Conservation (phyloP, 352 stramenopile species). For the Globisporangium viniferum region DNA sequence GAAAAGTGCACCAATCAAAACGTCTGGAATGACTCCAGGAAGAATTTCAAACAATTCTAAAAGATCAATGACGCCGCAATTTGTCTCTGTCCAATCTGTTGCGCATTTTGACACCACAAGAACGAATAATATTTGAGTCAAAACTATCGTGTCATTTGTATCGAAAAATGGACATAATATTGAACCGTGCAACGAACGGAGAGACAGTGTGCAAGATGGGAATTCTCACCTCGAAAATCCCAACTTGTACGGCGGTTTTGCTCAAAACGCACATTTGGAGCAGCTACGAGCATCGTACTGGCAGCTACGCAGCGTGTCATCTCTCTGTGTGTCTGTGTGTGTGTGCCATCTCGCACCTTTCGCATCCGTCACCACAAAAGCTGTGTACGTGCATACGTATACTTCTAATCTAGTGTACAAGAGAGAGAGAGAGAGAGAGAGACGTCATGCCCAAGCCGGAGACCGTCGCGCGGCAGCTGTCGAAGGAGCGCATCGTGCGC, state of each 20-base stretch:
- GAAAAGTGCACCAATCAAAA: background rate
- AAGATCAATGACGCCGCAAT: background rate
- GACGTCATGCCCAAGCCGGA: conserved; percentile 17
- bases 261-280: background rate
- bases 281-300: background rate
- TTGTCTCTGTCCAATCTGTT: too few relatives aligned
- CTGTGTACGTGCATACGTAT: background rate
- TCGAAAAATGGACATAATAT: background rate
- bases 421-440: background rate
- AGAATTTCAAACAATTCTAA: background rate
- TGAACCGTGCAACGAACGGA: conserved; percentile 8
- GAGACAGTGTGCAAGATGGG: conserved; percentile 1
- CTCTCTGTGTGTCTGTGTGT: background rate
- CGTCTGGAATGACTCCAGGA: background rate
- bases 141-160: background rate
- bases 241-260: background rate
- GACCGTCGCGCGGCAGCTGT: conserved; percentile 18
- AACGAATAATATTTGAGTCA: background rate
- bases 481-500: conserved; percentile 20
- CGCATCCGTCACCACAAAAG: background rate
- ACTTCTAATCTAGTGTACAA: background rate
- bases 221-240: background rate
- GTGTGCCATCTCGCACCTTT: background rate
- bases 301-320: background rate
- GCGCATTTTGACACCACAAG: background rate